Percentiles rank a stretch among this genome's conserved stretches.
These are phyloP conservation scores for Pogostemon cablin DNA, from an alignment of 257 asterid species.

Conservation along the genomic window DNA sequence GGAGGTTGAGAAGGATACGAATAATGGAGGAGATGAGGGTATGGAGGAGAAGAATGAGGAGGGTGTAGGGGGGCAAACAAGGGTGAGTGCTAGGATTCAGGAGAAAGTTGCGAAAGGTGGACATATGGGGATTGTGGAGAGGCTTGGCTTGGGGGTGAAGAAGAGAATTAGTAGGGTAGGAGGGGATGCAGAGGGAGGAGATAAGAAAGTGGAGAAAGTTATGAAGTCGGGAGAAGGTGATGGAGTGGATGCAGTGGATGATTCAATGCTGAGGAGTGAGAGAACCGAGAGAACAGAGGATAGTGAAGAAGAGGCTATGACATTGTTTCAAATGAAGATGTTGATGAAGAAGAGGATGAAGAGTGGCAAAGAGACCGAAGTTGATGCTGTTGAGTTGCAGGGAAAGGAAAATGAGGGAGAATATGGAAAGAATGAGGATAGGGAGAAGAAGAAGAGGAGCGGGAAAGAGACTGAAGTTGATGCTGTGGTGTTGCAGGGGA, in stretches of 20 bases:
- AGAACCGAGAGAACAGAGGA: constrained; percentile 37
- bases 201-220: constrained; percentile 27
- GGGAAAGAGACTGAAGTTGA: constrained; percentile 27
- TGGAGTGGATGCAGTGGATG: not conserved
- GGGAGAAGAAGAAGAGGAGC: constrained; percentile 28
- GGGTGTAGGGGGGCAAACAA: constrained; percentile 33
- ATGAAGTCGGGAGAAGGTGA: constrained; percentile 22
- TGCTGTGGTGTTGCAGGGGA: constrained; percentile 22
- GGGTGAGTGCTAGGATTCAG: constrained; percentile 68
- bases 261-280: constrained; percentile 28
- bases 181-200: constrained; percentile 41
- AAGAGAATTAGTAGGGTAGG: constrained; percentile 42
- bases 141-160: constrained; percentile 39
- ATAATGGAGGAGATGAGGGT: constrained; percentile 22
- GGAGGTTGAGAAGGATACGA: constrained; percentile 47
- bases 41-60: constrained; percentile 31
- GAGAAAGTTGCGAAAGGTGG: constrained; percentile 50
- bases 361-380: constrained; percentile 32
- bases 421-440: constrained; percentile 38
- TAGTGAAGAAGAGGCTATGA: constrained; percentile 69
- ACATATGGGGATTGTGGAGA: constrained; percentile 44
- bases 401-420: constrained; percentile 53
- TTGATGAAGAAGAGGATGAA: constrained; percentile 49
- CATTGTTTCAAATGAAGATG: constrained; percentile 77
- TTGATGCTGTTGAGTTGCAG: constrained; percentile 25